Conservation (phyloP, 116 monocot genomes). For the Iris pallida region DNA sequence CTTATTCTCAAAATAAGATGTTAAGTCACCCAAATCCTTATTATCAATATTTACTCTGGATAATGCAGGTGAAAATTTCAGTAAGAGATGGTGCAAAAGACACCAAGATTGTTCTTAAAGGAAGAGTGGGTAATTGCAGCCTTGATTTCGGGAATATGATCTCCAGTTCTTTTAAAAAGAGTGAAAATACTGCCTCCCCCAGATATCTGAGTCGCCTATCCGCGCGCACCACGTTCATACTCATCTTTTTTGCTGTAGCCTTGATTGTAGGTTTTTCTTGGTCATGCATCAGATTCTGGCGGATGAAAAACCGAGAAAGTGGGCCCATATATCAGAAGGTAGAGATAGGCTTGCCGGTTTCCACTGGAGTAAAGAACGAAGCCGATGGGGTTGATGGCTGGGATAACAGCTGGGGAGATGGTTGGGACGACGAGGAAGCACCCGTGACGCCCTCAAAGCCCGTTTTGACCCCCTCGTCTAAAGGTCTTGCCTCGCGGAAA, state of each 20-base stretch:
- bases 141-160: constrained; percentile 51
- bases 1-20: background rate
- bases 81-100: constrained; percentile 33
- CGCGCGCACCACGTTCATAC: constrained; percentile 13
- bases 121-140: constrained; percentile 41
- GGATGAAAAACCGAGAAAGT: constrained; percentile 9
- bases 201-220: constrained; percentile 12
- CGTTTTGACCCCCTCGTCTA: constrained; percentile 46
- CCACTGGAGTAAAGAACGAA: constrained; percentile 43
- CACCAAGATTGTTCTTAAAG: constrained; percentile 33
- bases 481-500: constrained; percentile 66
- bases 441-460: constrained; percentile 57
- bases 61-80: constrained; percentile 58
- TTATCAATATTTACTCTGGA: background rate
- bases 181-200: constrained; percentile 11
- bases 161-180: constrained; percentile 15
- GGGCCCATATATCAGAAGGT: constrained; percentile 35
- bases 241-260: constrained; percentile 17
- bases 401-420: constrained; percentile 64
- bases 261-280: constrained; percentile 18
- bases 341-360: constrained; percentile 46
- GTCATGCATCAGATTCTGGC: constrained; percentile 28
- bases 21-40: background rate
- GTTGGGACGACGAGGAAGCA: constrained; percentile 75
- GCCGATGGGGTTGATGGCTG: constrained; percentile 31